Base-by-base conservation (phyloP, 805 yeast genomes). In the Cyberlindnera saturnus region DNA sequence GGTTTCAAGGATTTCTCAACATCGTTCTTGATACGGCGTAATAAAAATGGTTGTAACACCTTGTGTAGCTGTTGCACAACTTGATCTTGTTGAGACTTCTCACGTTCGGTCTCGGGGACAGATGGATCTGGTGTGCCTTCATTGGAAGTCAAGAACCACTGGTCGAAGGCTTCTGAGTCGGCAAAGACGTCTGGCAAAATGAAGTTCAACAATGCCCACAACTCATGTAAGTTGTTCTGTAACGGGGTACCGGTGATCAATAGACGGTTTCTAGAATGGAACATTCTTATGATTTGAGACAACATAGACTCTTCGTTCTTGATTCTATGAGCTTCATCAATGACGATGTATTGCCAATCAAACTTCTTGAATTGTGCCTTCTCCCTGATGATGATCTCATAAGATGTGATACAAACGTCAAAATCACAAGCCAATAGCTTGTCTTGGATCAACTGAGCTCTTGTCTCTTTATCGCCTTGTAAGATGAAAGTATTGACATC, bases 281-380 rank as follows among this genome's bases (percentile, higher is more conserved):
- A 82, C 66, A 82, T 71, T 55, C 93, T 69, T 38, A 84, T 78
- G 41, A 84, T 85, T 56, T 84, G 91, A 0, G 89, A 81, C 37
- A 84, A 63, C 60, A 81, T 63, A 6, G 61, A 57, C 36, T 57
- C 61, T 33, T 85, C 93, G 59, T 85, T 85, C 55, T 85, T 85
- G 51, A 85, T 79, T 65, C 93, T 70, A 60, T 85, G 95, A 4
- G 91, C 93, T 63, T 85, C 95, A 62, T 85, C 95, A 48, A 85
- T 81, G 17, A 84, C 70, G 39, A 85, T 79, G 57, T 85, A 85
- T 56, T 81, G 79, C 91, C 93, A 85, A 19, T 71, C 73, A 51
- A 85, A 75, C 57, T 83, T 85, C 45, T 63, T 73, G 55, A 85
- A 74, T 2, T 79, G 64, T 0, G 88, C 64, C 57, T 85, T 85